Base-by-base conservation (phyloP, 208 protist species). In the Trypanosomatidae sp. region DNA sequence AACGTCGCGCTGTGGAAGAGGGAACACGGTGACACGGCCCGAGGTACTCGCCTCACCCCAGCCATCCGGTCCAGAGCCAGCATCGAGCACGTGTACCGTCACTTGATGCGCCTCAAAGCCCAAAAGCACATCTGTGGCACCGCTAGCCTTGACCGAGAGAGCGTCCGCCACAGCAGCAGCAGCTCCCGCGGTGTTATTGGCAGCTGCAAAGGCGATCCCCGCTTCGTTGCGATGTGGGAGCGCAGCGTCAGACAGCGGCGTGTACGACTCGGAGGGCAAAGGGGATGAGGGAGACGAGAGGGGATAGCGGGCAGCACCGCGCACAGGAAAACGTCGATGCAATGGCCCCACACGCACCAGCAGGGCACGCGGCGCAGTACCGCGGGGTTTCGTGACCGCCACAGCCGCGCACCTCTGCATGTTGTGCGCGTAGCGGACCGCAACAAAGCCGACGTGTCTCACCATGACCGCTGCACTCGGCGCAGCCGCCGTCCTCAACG, bases 361-460 rank as follows among this genome's bases (percentile, higher is more conserved):
- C 15, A 81, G 41, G 3, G 66, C 53, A 15, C 71, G 43, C 50
- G 15, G 33, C 64, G 28, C 15, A 8, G 60, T 33, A 39, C 41
- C 28, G n/a, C 33, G 39, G 41, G 6, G 50, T n/a, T 19, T 46
- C 33, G 66, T n/a, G n/a, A 8, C 67, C 25, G 19, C 36, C 15
- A 36, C 68, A 47, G 22, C 36, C 13, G 10, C n/a, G 53, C 55
- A 25, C 43, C 68, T 50, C 43, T 56, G 68, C 68, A 91, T 82
- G 47, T 91, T 91, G 76, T 91, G 86, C 1, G 43, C 30, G 65
- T 86, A 91, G 52, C 75, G 62, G 8, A 91, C 58, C 15, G 81
- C 76, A 17, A 79, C 77, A 53, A 79, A 88, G 46, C 86, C 86
- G n/a, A 71, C 66, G 39, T 84, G 74, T 47, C 62, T 56, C 28